These are phyloP conservation scores for Ephemerocybe angulata DNA, from an alignment of 768 basidiomycete species.

Conservation along the genomic window DNA sequence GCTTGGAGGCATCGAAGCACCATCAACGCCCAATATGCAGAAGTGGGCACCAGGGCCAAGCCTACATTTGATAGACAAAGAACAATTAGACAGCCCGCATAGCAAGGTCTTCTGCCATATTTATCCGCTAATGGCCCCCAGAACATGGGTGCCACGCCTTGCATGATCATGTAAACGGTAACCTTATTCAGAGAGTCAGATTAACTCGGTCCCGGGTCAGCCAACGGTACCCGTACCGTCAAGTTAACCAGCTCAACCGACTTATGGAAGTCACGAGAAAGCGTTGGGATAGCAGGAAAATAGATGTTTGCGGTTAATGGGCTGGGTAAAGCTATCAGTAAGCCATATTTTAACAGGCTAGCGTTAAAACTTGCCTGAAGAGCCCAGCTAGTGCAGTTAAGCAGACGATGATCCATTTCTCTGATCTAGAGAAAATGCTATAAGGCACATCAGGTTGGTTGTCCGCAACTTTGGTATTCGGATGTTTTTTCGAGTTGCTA, in stretches of 20 bases:
- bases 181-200: constrained; percentile 27
- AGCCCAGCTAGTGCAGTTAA: constrained; percentile 56
- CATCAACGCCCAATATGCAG: constrained; percentile 75
- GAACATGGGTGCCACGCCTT: constrained; percentile 60
- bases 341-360: not conserved
- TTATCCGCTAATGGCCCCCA: constrained; percentile 73
- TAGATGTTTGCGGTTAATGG: constrained; percentile 77
- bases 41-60: constrained; percentile 44
- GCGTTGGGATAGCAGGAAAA: constrained; percentile 71
- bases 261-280: constrained; percentile 59
- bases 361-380: constrained; percentile 48
- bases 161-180: constrained; percentile 70
- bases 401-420: constrained; percentile 69
- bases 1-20: constrained; percentile 79
- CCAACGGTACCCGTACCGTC: constrained; percentile 42
- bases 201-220: not conserved
- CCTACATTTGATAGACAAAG: constrained; percentile 65
- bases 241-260: constrained; percentile 73
- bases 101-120: constrained; percentile 60
- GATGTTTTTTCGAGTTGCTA: too few species aligned
- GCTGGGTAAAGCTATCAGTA: constrained; percentile 26
- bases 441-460: constrained; percentile 14
- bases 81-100: constrained; percentile 59
- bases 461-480: not conserved
- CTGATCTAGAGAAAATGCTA: constrained; percentile 48